A percentile compares a stretch with the other conserved stretches of the same genome.
Evolutionary conservation across 2,329 filamentous ascomycete genomes (phyloP).

Genomic region (Diaporthe helianthi): DNA sequence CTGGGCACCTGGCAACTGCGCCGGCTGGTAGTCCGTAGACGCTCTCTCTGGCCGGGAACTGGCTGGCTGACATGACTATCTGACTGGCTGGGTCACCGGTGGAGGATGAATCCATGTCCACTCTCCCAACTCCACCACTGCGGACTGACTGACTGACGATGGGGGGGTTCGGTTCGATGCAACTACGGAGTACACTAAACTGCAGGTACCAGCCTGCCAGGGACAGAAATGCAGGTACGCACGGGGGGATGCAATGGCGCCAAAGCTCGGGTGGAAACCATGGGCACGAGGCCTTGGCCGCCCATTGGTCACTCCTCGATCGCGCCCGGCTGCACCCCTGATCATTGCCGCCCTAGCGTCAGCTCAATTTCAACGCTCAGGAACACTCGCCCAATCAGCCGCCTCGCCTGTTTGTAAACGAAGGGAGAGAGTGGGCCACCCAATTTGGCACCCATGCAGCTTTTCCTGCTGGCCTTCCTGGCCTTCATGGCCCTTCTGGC

Average conservation of each 20-base stretch:
- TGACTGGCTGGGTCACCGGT: background rate
- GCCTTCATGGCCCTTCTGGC: background rate
- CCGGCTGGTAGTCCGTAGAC: too few relatives aligned
- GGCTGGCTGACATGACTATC: background rate
- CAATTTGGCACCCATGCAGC: constrained; percentile 29
- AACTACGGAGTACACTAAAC: too few relatives aligned
- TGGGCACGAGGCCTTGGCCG: constrained; percentile 9
- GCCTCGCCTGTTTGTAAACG: constrained; percentile 35
- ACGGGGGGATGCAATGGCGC: constrained; percentile 35
- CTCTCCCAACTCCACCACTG: background rate
- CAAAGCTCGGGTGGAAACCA: constrained; percentile 30
- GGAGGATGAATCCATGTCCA: background rate
- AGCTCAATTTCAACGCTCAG: constrained; percentile 36
- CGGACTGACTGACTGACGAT: background rate
- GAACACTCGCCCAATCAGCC: constrained; percentile 36
- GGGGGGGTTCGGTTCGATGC: constrained; percentile 26
- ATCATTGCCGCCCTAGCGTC: constrained; percentile 30
- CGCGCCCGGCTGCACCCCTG: constrained; percentile 30
- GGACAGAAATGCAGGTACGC: constrained; percentile 33
- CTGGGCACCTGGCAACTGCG: background rate
- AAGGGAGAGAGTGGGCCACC: constrained; percentile 38
- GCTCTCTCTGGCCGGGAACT: too few relatives aligned
- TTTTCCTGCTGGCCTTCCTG: background rate
- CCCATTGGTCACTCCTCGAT: constrained; percentile 31
- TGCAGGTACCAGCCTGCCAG: constrained; percentile 33